A percentile compares a stretch with the other conserved stretches of the same genome.
These are phyloP conservation scores for Dalbergia cochinchinensis DNA, from an alignment of 306 rosid genomes.

Conservation along the genomic window DNA sequence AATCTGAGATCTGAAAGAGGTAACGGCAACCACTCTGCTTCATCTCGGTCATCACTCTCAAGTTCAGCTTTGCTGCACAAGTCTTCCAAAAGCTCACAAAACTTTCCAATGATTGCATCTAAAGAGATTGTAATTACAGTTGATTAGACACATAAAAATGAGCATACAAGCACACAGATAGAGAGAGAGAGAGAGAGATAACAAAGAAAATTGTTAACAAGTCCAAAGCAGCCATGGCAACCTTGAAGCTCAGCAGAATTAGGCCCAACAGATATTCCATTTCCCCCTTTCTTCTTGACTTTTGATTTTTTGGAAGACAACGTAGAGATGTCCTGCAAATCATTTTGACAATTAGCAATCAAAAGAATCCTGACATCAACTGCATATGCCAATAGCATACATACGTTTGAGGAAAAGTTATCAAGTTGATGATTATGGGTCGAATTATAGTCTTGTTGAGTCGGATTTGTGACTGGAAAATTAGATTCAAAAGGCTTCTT, in stretches of 20 bases:
- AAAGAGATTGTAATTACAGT: slow-evolving; percentile 45
- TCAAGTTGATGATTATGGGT: slow-evolving; percentile 58
- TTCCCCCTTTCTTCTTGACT: slow-evolving; percentile 72
- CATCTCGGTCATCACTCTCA: slow-evolving; percentile 79
- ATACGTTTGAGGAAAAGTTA: slow-evolving; percentile 63
- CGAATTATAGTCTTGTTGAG: slow-evolving; percentile 62
- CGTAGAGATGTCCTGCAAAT: slow-evolving; percentile 70
- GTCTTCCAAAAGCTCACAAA: slow-evolving; percentile 77
- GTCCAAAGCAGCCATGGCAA: slow-evolving; percentile 45
- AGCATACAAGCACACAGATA: not conserved
- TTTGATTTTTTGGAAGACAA: slow-evolving; percentile 80
- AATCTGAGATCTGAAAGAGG: slow-evolving; percentile 83
- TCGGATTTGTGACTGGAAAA: slow-evolving; percentile 57
- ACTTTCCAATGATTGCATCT: slow-evolving; percentile 72
- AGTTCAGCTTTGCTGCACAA: slow-evolving; percentile 83
- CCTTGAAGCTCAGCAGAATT: slow-evolving; percentile 83
- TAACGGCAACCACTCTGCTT: slow-evolving; percentile 86
- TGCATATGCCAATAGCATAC: slow-evolving; percentile 42
- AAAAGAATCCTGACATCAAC: slow-evolving; percentile 42
- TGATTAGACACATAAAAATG: slow-evolving; percentile 25
- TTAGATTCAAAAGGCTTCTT: slow-evolving; percentile 66
- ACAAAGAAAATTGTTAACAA: slow-evolving; percentile 34
- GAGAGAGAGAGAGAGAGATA: not conserved
- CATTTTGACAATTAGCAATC: slow-evolving; percentile 51
- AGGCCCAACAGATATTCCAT: slow-evolving; percentile 59